phyloP scores from a whole-genome alignment of 805 yeast genomes.

The Alloascoidea africana region DNA sequence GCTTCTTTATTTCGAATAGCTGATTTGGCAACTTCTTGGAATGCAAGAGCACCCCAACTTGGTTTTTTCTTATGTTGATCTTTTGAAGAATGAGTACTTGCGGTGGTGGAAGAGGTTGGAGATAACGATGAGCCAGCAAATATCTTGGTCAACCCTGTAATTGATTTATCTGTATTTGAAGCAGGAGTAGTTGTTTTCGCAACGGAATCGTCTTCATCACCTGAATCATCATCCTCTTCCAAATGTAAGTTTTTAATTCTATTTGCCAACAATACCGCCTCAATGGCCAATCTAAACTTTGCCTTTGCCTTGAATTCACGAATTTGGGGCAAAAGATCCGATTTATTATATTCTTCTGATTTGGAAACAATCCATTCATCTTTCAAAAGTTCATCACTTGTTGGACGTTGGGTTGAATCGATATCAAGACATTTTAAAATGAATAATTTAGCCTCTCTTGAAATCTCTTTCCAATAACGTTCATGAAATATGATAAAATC shows the following conservation, averaged over 20 bases:
- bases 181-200: constrained; percentile 7
- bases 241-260: constrained; percentile 54
- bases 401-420: constrained; percentile 54
- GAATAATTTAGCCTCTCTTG: constrained; percentile 68
- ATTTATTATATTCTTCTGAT: constrained; percentile 26
- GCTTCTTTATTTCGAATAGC: constrained; percentile 45
- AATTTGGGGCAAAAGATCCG: constrained; percentile 71
- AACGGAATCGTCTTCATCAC: constrained; percentile 31
- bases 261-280: constrained; percentile 69
- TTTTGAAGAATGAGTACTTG: constrained; percentile 2
- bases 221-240: constrained; percentile 30
- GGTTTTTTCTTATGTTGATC: not conserved
- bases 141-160: constrained; percentile 11
- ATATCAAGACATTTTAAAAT: constrained; percentile 56
- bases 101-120: constrained; percentile 5
- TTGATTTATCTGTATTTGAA: constrained; percentile 8
- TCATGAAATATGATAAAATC: constrained; percentile 74
- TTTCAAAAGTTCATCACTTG: constrained; percentile 43
- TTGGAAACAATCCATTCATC: constrained; percentile 58
- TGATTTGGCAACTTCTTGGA: constrained; percentile 56
- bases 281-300: constrained; percentile 76
- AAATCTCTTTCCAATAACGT: constrained; percentile 73
- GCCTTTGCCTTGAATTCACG: constrained; percentile 70
- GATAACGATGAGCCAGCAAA: constrained; percentile 8
- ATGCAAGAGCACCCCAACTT: constrained; percentile 13